These are phyloP conservation scores for Paecilomyces dactylethromorphus DNA, from an alignment of 2,329 filamentous ascomycete genomes.

Conservation along the genomic window DNA sequence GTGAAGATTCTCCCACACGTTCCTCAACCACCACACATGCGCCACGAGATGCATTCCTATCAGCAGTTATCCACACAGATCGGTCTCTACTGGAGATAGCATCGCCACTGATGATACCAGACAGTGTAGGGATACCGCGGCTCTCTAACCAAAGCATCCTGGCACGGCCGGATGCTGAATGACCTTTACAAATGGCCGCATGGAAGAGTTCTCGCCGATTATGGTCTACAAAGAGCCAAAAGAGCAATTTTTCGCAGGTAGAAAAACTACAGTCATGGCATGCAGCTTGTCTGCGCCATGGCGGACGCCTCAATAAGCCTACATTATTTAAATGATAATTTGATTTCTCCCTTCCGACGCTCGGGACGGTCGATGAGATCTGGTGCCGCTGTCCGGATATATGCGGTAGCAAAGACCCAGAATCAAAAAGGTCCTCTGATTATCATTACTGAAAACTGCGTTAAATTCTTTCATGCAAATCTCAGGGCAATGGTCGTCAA, in stretches of 20 bases:
- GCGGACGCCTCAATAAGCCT: not conserved
- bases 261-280: not conserved
- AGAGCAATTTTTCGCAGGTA: not conserved
- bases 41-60: not conserved
- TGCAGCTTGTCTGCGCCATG: not conserved
- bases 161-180: not conserved
- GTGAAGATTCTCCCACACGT: not conserved
- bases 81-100: not conserved
- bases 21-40: not conserved
- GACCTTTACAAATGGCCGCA: not conserved
- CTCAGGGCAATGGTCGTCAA: not conserved
- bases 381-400: not conserved
- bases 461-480: too few relatives aligned
- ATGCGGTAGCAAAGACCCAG: not conserved
- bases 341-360: not conserved
- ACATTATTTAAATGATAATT: not conserved
- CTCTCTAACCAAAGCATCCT: not conserved
- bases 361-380: not conserved
- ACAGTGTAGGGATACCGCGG: not conserved
- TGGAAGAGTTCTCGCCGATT: not conserved
- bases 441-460: not conserved
- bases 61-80: not conserved
- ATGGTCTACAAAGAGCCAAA: not conserved
- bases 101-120: not conserved
- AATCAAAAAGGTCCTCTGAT: not conserved